Evolutionary conservation across 768 basidiomycete species (phyloP).

Genomic region (Termitomyces sp.): DNA sequence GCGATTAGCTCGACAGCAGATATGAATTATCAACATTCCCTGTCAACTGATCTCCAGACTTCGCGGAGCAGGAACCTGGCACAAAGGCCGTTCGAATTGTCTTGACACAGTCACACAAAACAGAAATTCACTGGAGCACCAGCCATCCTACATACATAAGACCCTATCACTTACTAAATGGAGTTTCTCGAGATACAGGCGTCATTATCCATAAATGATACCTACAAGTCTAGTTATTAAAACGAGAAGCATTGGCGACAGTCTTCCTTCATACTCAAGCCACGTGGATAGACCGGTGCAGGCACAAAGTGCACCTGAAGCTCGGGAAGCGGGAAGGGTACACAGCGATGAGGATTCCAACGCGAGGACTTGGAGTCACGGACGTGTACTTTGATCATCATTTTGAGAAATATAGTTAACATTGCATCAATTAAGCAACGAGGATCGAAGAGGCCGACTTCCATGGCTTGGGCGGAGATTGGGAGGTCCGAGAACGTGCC

Average conservation of each 20-base stretch:
- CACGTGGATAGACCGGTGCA: neutral
- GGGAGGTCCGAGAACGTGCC: neutral
- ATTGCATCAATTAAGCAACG: neutral
- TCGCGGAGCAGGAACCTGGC: neutral
- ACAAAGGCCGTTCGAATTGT: neutral
- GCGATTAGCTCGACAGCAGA: neutral
- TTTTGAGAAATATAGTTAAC: constrained; percentile 12
- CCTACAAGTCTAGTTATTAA: neutral
- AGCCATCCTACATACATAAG: neutral
- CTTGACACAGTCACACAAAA: neutral
- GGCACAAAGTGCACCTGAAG: neutral
- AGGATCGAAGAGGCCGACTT: constrained; percentile 2
- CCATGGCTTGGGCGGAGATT: neutral
- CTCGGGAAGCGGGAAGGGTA: neutral
- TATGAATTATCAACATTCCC: constrained; percentile 8
- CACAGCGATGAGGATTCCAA: neutral
- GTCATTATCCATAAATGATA: neutral
- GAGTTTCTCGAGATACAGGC: neutral
- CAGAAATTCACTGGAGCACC: neutral
- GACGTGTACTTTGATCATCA: neutral
- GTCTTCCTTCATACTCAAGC: constrained; percentile 1
- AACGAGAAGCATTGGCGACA: neutral
- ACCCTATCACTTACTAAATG: constrained; percentile 2
- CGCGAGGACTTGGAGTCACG: neutral
- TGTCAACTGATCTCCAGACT: constrained; percentile 7